Percentiles rank a stretch among this genome's conserved stretches.
phyloP scores from a whole-genome alignment of 139 green algal genomes.

The Prasinococcaceae sp. region DNA sequence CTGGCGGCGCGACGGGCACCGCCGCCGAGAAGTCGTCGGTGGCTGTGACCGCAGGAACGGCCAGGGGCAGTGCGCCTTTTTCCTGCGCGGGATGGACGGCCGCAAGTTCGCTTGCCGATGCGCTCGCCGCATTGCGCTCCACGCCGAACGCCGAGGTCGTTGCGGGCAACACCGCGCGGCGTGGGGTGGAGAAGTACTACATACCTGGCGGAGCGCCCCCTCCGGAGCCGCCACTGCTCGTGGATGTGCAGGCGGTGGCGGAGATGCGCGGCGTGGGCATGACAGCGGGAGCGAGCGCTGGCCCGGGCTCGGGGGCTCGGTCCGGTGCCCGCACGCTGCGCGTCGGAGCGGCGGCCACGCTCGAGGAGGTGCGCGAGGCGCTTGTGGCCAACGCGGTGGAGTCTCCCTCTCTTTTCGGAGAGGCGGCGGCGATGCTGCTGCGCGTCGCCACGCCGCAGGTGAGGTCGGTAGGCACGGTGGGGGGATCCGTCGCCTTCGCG shows the following conservation, averaged over 20 bases:
- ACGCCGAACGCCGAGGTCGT: not conserved
- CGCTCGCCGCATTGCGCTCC: slow-evolving; percentile 1
- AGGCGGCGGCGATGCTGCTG: slow-evolving; percentile 24
- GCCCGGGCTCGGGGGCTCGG: not conserved
- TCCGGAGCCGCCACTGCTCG: no score
- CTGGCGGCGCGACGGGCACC: slow-evolving; percentile 12
- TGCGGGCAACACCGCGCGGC: not conserved
- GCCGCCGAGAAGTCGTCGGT: slow-evolving; percentile 40
- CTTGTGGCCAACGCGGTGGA: not conserved
- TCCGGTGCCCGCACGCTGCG: not conserved
- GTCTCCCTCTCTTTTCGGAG: slow-evolving; percentile 1
- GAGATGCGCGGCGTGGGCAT: slow-evolving; percentile 24
- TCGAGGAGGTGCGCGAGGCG: not conserved
- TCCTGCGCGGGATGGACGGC: no score
- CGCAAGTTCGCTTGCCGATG: slow-evolving; percentile 13
- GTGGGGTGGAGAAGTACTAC: no score
- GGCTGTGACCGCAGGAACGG: slow-evolving; percentile 38
- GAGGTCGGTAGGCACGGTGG: slow-evolving; percentile 43
- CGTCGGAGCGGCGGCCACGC: not conserved
- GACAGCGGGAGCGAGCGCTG: slow-evolving; percentile 10
- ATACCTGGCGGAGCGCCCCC: no score
- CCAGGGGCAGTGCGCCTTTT: not conserved
- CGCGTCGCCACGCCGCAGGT: slow-evolving; percentile 46
- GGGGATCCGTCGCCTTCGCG: slow-evolving; percentile 44
- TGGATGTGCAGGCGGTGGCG: no score